Evolutionary conservation across 352 stramenopile species (phyloP), one percentile per base, ranked within the genome.

Genomic region (Globisporangium acanthophoron): DNA sequence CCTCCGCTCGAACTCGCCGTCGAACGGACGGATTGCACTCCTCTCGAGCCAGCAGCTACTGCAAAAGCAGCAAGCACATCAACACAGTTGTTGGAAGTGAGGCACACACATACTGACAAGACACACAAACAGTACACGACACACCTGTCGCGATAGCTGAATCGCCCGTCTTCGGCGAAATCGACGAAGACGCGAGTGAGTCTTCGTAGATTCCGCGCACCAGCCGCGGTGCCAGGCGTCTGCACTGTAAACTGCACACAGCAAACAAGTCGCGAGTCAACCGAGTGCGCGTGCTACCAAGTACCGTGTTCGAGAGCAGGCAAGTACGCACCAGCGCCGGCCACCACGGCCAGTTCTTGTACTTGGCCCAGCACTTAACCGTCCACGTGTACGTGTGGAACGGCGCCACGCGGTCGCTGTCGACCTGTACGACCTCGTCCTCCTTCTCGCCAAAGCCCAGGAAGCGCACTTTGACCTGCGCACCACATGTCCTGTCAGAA

Each of bases 361-460:
- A 92, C 56, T 87, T 89, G 49, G 82, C 78, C 83, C 83, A 92
- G 57, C 80, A 88, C 58, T 90, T 90, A 61, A 90, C 80, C 8
- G 67, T 60, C 78, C 71, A 90, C 49, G 83, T 92, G 56, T 83
- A 92, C 35, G 80, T 88, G 54, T 92, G 74, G 61, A 80, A 90
- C 8, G 83, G 83, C 9, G 80, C 83, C 18, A 90, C 73, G 15
- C n/a, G 44, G 44, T 49, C 44, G 11, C 44, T 79, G 56, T 87
- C 67, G 21, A 90, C 3, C 61, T 53, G 73, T 69, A 88, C 66
- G 39, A 84, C 59, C 48, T 91, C 81, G 53, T 87, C 66, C 47
- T 72, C 87, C 40, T 73, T 63, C 4, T 66, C 13, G 0, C 50
- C 47, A 69, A 71, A 89, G 5, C 81, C 79, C 31, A 89, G 74